phyloP scores from a whole-genome alignment of 2,329 filamentous ascomycete genomes.

The Penicillium crustosum region DNA sequence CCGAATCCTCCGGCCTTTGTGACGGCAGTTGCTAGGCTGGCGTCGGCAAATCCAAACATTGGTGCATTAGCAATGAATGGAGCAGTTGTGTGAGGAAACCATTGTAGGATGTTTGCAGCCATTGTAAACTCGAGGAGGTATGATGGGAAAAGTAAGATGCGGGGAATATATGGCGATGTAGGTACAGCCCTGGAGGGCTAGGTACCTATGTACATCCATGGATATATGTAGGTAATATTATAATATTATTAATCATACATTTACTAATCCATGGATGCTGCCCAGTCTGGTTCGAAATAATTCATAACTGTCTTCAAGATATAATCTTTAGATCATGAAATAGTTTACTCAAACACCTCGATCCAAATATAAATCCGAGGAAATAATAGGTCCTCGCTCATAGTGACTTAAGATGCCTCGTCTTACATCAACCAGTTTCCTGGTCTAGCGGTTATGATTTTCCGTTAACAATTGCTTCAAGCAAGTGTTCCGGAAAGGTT shows the following conservation, averaged over 20 bases:
- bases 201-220: neutral
- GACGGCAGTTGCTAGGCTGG: conserved; percentile 16
- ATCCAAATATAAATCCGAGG: neutral
- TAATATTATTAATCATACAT: neutral
- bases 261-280: no score
- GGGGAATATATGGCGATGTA: neutral
- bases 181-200: neutral
- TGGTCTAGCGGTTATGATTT: conserved; percentile 17
- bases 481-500: conserved; percentile 14
- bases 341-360: neutral
- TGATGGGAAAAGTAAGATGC: neutral
- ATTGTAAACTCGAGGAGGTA: neutral
- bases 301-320: neutral
- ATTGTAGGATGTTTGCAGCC: conserved; percentile 10
- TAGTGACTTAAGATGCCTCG: fast-evolving
- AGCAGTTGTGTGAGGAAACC: conserved; percentile 17
- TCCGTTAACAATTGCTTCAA: conserved; percentile 12
- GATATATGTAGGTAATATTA: neutral
- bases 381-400: neutral
- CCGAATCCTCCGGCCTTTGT: conserved; percentile 22
- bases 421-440: conserved; percentile 5
- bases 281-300: neutral
- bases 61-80: conserved; percentile 28
- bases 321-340: neutral
- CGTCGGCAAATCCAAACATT: conserved; percentile 25